Conservation (phyloP, 1,284 basidiomycete genomes). For the Sphaerobolus stellatus region DNA sequence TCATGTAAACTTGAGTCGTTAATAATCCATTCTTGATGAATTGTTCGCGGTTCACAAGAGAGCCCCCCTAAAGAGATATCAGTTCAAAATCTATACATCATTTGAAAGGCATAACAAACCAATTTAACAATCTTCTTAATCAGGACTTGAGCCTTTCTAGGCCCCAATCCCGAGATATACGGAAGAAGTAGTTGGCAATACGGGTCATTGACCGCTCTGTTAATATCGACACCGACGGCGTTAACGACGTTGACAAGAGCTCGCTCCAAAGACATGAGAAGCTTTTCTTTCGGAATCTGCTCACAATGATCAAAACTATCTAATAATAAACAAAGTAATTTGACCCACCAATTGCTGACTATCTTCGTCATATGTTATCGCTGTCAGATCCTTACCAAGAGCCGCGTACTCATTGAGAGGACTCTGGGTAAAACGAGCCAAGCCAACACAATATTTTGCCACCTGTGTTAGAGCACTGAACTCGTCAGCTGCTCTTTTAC, state of each 20-base stretch:
- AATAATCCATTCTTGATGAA: constrained; percentile 80
- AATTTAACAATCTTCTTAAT: constrained; percentile 78
- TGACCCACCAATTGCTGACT: constrained; percentile 81
- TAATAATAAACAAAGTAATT: not conserved
- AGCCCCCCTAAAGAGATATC: constrained; percentile 63
- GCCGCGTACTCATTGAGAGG: constrained; percentile 94
- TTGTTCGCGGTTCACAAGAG: constrained; percentile 79
- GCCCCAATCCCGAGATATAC: constrained; percentile 92
- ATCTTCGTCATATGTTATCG: constrained; percentile 80
- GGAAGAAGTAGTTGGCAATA: constrained; percentile 89
- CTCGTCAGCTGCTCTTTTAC: constrained; percentile 82
- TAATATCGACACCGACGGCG: constrained; percentile 94
- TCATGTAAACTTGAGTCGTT: constrained; percentile 86
- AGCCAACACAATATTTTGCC: constrained; percentile 92
- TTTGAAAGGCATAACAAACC: constrained; percentile 41
- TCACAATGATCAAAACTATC: constrained; percentile 16
- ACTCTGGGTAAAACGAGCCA: constrained; percentile 92
- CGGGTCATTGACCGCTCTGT: constrained; percentile 81
- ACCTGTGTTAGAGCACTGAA: constrained; percentile 79
- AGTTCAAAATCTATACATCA: constrained; percentile 11
- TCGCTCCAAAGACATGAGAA: constrained; percentile 81
- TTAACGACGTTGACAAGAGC: constrained; percentile 89
- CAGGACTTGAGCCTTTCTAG: constrained; percentile 88
- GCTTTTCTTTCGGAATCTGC: constrained; percentile 83
- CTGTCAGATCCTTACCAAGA: constrained; percentile 76